Evolutionary conservation across 2,329 filamentous ascomycete species (phyloP).

Genomic region (Curvularia sp.): DNA sequence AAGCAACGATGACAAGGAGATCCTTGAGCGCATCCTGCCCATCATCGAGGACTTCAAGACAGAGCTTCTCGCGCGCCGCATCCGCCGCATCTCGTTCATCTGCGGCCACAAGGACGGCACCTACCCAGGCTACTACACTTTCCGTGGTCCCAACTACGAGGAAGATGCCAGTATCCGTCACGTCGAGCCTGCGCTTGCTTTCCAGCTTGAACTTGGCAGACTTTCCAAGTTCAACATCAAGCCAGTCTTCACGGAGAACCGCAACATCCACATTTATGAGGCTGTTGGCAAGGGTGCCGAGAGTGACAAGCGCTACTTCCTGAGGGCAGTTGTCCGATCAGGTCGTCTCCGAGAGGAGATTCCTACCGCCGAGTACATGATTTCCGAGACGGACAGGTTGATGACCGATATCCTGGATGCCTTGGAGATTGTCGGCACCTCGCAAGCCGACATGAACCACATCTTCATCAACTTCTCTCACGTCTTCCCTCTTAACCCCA

Average conservation of each 20-base stretch:
- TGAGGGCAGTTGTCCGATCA: conserved; percentile 91
- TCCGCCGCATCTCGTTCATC: conserved; percentile 94
- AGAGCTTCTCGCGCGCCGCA: conserved; percentile 79
- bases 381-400: conserved; percentile 93
- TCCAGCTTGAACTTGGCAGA: conserved; percentile 95
- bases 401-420: conserved; percentile 98
- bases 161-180: conserved; percentile 97
- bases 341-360: conserved; percentile 96
- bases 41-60: conserved; percentile 83
- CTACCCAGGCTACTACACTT: conserved; percentile 97
- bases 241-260: conserved; percentile 98
- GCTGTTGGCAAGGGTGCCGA: conserved; percentile 93
- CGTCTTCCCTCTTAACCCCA: conserved; percentile 88
- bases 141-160: conserved; percentile 87
- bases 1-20: conserved; percentile 79
- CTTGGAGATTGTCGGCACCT: conserved; percentile 97
- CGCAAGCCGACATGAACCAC: conserved; percentile 98
- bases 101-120: conserved; percentile 93
- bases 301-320: conserved; percentile 98
- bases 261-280: conserved; percentile 99
- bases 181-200: conserved; percentile 93
- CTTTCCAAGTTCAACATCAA: conserved; percentile 97
- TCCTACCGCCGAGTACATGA: conserved; percentile 96
- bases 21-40: conserved; percentile 74
- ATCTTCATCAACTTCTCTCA: conserved; percentile 99